Base-by-base conservation (phyloP, 2,329 filamentous ascomycete genomes). In the Hypoxylon sp. region DNA sequence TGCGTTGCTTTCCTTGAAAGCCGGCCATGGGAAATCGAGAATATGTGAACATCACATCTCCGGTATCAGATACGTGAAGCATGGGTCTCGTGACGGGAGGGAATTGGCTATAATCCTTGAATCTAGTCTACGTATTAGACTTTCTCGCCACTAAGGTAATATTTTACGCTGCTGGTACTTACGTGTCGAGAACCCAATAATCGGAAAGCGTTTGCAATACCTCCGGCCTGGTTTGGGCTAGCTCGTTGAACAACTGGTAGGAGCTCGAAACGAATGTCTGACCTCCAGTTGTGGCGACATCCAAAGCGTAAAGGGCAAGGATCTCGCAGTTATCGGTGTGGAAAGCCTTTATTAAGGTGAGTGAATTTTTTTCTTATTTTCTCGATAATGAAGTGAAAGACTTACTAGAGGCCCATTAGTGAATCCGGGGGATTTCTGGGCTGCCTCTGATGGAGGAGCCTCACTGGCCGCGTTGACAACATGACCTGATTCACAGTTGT, bases 1-100 rank as follows among this genome's bases (percentile, higher is more conserved):
- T 68, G 6, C 65, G 60, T 14, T 63, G 46, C 19, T 42, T 53
- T 2, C 57, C 57, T 17, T 63, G 50, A 19, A 67, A 65, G 3
- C 65, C 68, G 5, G 65, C 56, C 60, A 70, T 64, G 24, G 65
- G 60, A n/a, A 58, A 65, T n/a, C 68, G 67, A 26, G 67, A 70
- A 22, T 64, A 70, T 5, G 54, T 58, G 47, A 70, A 70, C 37
- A 70, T 56, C 14, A 67, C 60, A 22, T 61, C 50, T 5, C 61
- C 67, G 13, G 35, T 53, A 11, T 67, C 67, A 10, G 67, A 61
- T 2, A 60, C 55, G n/a, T 65, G 63, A 26, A 60, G 55, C 63
- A 65, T 65, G 9, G 63, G 63, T 14, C 63, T 50, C 9, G 63
- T 65, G 14, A 65, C 50, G 22, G 63, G 63, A 5, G 63, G 63